These are phyloP conservation scores for Kuraishia molischiana DNA, from an alignment of 805 yeast genomes.

Conservation along the genomic window DNA sequence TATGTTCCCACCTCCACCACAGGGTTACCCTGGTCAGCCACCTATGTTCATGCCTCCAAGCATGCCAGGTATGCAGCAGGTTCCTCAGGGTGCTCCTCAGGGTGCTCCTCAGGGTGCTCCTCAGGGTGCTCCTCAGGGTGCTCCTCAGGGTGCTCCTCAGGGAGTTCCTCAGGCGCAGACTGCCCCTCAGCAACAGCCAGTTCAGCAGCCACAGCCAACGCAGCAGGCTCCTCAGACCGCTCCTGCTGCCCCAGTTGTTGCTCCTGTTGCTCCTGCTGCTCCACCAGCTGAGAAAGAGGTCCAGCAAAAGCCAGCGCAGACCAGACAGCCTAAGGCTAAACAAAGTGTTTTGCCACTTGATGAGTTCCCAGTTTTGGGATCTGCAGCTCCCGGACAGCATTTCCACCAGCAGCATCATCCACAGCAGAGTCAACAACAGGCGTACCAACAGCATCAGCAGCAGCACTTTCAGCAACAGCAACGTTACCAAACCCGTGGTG, in stretches of 20 bases:
- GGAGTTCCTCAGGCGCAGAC: constrained; percentile 2
- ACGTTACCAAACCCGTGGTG: constrained; percentile 7
- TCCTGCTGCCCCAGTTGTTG: constrained; percentile 4
- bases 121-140: constrained; percentile 6
- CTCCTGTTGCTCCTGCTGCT: constrained; percentile 3
- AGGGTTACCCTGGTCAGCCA: not conserved
- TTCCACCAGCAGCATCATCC: constrained; percentile 6
- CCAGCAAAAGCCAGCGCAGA: not conserved
- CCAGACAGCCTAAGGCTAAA: constrained; percentile 4
- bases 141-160: constrained; percentile 9
- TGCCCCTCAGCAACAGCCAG: constrained; percentile 3
- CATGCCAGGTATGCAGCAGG: constrained; percentile 2
- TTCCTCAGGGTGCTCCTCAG: constrained; percentile 3
- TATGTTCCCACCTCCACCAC: constrained; percentile 4
- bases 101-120: constrained; percentile 9
- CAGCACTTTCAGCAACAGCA: constrained; percentile 9
- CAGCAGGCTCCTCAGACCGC: constrained; percentile 5
- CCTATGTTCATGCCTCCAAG: not conserved
- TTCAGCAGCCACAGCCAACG: constrained; percentile 2
- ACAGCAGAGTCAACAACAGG: constrained; percentile 9
- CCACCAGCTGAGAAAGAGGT: constrained; percentile 3
- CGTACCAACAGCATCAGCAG: constrained; percentile 11
- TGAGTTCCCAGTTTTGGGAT: constrained; percentile 48
- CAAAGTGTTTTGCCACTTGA: not conserved
- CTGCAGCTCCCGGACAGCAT: constrained; percentile 22